These are phyloP conservation scores for Solanum hybrid DNA, from an alignment of 305 asterid species.

Conservation along the genomic window DNA sequence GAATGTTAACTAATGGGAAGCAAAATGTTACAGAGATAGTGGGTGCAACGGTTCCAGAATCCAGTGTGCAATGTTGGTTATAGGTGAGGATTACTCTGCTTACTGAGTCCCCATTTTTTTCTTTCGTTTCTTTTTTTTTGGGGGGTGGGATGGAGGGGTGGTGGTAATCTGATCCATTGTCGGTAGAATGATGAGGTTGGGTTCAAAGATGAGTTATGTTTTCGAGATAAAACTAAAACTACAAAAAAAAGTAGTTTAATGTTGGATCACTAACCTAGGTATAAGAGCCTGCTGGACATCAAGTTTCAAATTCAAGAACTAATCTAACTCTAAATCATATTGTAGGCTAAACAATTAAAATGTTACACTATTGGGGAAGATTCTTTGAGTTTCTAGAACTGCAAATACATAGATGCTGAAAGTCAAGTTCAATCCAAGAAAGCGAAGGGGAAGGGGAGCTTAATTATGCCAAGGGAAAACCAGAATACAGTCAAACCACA, in stretches of 20 bases:
- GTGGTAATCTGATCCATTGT: background rate
- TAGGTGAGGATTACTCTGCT: background rate
- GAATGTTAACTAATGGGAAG: background rate
- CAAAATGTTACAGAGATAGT: background rate
- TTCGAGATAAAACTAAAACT: background rate
- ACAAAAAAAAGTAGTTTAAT: background rate
- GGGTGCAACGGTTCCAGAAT: background rate
- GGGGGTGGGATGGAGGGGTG: background rate
- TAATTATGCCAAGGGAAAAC: background rate
- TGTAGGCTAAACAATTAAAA: background rate
- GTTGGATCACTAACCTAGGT: background rate
- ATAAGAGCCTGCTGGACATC: background rate
- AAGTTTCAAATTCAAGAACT: background rate
- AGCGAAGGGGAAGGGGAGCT: background rate
- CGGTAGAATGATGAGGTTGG: background rate
- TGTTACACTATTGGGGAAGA: background rate
- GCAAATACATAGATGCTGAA: background rate
- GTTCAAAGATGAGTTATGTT: background rate
- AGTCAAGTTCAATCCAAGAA: background rate
- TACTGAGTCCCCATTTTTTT: background rate
- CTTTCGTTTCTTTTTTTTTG: background rate
- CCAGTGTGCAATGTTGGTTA: background rate
- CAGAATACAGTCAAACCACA: background rate
- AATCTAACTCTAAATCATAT: background rate
- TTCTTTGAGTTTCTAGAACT: background rate